A percentile compares a stretch with the other conserved stretches of the same genome.
Conservation (phyloP, 192 early-diverging fungal genomes). For the Backusella sp. region DNA sequence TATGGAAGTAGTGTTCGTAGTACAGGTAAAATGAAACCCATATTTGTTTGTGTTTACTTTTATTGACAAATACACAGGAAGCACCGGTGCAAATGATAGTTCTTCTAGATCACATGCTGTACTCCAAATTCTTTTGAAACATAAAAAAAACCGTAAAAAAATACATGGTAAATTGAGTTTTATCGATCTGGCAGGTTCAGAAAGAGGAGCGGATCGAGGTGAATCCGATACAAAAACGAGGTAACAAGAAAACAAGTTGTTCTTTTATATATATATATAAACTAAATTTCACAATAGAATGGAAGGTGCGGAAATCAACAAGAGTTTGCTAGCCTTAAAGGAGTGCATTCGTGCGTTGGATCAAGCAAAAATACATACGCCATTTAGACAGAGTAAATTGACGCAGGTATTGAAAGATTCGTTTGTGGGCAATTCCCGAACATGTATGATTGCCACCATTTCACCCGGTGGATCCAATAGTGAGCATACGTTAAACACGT, state of each 20-base stretch:
- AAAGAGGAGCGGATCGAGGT: constrained; percentile 95
- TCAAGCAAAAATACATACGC: constrained; percentile 90
- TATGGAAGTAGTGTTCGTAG: constrained; percentile 86
- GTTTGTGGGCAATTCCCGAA: constrained; percentile 95
- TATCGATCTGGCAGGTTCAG: constrained; percentile 96
- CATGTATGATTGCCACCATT: constrained; percentile 99
- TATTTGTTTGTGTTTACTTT: constrained; percentile 7
- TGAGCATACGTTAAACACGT: constrained; percentile 96
- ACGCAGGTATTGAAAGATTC: constrained; percentile 98
- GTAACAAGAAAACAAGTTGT: constrained; percentile 35
- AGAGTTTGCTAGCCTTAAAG: constrained; percentile 93
- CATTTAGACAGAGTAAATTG: constrained; percentile 96
- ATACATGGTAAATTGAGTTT: constrained; percentile 88
- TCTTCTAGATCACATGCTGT: constrained; percentile 98
- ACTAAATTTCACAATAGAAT: constrained; percentile 51
- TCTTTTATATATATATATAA: not conserved
- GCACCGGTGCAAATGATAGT: constrained; percentile 91
- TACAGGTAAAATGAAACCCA: constrained; percentile 62
- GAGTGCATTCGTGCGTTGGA: constrained; percentile 97
- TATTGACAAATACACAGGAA: constrained; percentile 46
- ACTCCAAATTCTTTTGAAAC: constrained; percentile 87
- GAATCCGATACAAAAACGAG: constrained; percentile 90
- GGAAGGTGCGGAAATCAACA: constrained; percentile 99
- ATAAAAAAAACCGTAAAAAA: constrained; percentile 57
- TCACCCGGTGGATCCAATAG: constrained; percentile 94